Evolutionary conservation across 2,329 filamentous ascomycete genomes (phyloP).

Genomic region (Pseudogymnoascus sp.): DNA sequence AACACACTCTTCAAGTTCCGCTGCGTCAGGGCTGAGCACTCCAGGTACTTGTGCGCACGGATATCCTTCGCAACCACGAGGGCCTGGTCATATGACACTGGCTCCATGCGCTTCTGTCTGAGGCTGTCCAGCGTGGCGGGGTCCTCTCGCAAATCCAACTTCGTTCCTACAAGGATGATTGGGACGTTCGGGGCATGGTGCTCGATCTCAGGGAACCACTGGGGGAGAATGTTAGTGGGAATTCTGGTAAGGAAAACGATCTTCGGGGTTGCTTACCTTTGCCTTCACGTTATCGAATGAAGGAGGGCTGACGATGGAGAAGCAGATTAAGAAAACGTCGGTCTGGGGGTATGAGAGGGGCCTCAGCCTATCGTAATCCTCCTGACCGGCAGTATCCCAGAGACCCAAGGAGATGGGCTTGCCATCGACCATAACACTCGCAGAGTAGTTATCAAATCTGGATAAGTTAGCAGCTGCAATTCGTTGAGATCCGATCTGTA

Average conservation of each 20-base stretch:
- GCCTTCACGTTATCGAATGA: constrained; percentile 99
- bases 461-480: constrained; percentile 16
- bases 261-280: constrained; percentile 57
- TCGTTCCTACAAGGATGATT: constrained; percentile 94
- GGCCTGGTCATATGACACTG: constrained; percentile 92
- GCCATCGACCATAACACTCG: constrained; percentile 97
- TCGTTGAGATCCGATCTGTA: constrained; percentile 15
- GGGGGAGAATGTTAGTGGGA: constrained; percentile 9
- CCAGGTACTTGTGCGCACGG: constrained; percentile 91
- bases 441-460: constrained; percentile 98
- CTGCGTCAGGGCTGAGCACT: constrained; percentile 95
- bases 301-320: constrained; percentile 94
- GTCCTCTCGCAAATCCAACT: constrained; percentile 92
- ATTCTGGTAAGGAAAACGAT: background rate
- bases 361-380: constrained; percentile 93
- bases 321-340: constrained; percentile 96
- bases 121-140: constrained; percentile 73
- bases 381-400: constrained; percentile 98
- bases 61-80: constrained; percentile 88
- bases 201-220: constrained; percentile 98
- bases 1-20: constrained; percentile 97
- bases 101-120: constrained; percentile 88
- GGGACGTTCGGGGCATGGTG: constrained; percentile 93
- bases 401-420: constrained; percentile 94
- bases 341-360: constrained; percentile 97